Conservation (phyloP, 495 filamentous ascomycete genomes). For the Penicillium robsamsonii region DNA sequence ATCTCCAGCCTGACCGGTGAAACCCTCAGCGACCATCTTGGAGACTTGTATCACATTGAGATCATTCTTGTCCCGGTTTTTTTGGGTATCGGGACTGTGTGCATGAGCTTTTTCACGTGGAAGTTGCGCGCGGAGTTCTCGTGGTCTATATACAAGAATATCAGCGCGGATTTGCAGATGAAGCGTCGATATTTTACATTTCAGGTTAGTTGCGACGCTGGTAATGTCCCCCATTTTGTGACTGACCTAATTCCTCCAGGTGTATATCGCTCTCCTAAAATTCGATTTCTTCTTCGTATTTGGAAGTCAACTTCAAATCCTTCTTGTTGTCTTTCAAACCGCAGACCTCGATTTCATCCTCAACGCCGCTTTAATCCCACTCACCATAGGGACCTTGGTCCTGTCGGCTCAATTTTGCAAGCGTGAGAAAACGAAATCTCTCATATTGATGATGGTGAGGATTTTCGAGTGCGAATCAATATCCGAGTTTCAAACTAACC, state of each 20-base stretch:
- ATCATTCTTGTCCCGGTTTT: constrained; percentile 22
- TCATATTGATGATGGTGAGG: constrained; percentile 16
- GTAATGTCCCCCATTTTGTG: not conserved
- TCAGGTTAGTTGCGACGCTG: constrained; percentile 7
- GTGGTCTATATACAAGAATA: constrained; percentile 21
- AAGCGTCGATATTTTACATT: constrained; percentile 20
- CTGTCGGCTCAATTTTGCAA: constrained; percentile 17
- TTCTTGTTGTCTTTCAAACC: constrained; percentile 12
- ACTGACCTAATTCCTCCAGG: constrained; percentile 6
- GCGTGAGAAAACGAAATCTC: constrained; percentile 18
- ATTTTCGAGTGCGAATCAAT: not conserved
- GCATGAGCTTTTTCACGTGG: constrained; percentile 22
- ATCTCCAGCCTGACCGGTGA: constrained; percentile 5
- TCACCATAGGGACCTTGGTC: constrained; percentile 14
- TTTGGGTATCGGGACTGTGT: constrained; percentile 15
- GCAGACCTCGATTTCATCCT: constrained; percentile 15
- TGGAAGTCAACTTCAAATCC: constrained; percentile 21
- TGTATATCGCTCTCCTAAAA: constrained; percentile 23
- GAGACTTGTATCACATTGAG: constrained; percentile 11
- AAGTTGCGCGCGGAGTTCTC: constrained; percentile 21
- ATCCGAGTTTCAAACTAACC: not conserved
- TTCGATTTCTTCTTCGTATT: constrained; percentile 27
- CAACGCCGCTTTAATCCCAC: constrained; percentile 15
- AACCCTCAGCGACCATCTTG: constrained; percentile 6
- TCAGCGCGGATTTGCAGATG: constrained; percentile 23